Conservation (phyloP, 371 early-diverging fungal genomes). For the Umbelopsis sp. region DNA sequence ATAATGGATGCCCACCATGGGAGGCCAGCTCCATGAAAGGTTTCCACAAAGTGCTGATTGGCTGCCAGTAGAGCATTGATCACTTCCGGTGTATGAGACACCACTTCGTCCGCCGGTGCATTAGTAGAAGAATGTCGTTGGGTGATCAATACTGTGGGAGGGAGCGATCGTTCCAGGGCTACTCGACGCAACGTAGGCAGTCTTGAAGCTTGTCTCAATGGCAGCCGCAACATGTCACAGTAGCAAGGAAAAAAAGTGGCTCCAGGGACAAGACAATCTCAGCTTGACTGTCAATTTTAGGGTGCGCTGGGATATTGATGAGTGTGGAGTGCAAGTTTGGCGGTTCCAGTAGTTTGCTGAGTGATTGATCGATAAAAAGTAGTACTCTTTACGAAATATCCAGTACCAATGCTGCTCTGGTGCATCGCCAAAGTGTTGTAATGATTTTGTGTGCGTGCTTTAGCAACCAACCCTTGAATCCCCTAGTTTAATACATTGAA, state of each 20-base stretch:
- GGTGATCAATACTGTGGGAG: neutral
- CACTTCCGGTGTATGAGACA: slow-evolving; percentile 4
- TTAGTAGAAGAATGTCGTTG: neutral
- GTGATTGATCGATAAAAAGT: too few species aligned
- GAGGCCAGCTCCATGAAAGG: slow-evolving; percentile 48
- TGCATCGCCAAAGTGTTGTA: too few species aligned
- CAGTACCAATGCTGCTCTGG: neutral
- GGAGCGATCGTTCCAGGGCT: neutral
- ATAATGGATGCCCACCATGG: slow-evolving; percentile 80
- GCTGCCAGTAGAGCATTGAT: slow-evolving; percentile 43
- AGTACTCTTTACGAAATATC: too few species aligned
- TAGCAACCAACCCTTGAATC: too few species aligned
- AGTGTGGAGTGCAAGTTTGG: too few species aligned
- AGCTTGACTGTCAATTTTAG: neutral
- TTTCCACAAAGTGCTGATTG: slow-evolving; percentile 48
- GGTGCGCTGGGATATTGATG: neutral
- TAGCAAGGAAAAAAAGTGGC: too few species aligned
- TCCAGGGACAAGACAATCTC: too few species aligned
- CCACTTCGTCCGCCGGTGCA: neutral
- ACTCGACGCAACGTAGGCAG: neutral
- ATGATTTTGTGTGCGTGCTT: too few species aligned
- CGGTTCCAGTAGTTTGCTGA: too few species aligned
- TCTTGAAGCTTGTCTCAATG: neutral
- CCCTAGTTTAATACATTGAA: too few species aligned
- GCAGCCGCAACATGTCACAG: neutral